Evolutionary conservation across 1,139 yeast species (phyloP).

Genomic region (Schwanniomyces etchellsii): DNA sequence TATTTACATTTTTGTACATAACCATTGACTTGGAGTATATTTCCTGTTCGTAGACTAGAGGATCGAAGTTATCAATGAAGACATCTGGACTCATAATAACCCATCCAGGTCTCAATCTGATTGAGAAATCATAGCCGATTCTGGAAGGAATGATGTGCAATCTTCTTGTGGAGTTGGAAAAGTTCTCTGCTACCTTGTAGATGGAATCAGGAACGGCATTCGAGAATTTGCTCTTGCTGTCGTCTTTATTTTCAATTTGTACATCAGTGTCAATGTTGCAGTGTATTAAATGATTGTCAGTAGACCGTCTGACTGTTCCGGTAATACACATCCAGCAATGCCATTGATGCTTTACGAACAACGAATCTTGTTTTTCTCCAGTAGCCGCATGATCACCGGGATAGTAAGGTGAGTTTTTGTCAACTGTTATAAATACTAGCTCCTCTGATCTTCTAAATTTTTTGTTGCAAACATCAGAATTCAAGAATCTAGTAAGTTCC

Average conservation of each 20-base stretch:
- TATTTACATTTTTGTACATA: slow-evolving; percentile 19
- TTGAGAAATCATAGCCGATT: slow-evolving; percentile 58
- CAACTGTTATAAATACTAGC: slow-evolving; percentile 61
- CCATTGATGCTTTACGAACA: slow-evolving; percentile 60
- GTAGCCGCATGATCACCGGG: slow-evolving; percentile 29
- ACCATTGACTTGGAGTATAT: slow-evolving; percentile 27
- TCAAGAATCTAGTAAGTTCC: slow-evolving; percentile 54
- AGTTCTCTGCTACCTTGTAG: slow-evolving; percentile 85
- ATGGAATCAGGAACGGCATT: slow-evolving; percentile 66
- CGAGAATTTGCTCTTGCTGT: slow-evolving; percentile 6
- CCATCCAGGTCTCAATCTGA: slow-evolving; percentile 83
- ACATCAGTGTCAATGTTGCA: slow-evolving; percentile 91
- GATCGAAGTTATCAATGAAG: slow-evolving; percentile 59
- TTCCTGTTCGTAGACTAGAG: slow-evolving; percentile 27
- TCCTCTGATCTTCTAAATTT: slow-evolving; percentile 89
- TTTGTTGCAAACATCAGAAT: slow-evolving; percentile 57
- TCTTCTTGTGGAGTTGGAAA: slow-evolving; percentile 74
- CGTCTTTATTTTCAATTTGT: slow-evolving; percentile 41
- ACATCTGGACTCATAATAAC: slow-evolving; percentile 84
- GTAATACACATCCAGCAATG: slow-evolving; percentile 98
- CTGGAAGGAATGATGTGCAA: slow-evolving; percentile 76
- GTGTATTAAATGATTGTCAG: slow-evolving; percentile 79
- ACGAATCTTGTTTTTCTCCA: slow-evolving; percentile 13
- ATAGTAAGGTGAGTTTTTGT: slow-evolving; percentile 54
- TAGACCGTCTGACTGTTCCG: slow-evolving; percentile 84